A percentile compares a stretch with the other conserved stretches of the same genome.
Conservation (phyloP, 2,329 filamentous ascomycete species). For the Arthroderma uncinatum region DNA sequence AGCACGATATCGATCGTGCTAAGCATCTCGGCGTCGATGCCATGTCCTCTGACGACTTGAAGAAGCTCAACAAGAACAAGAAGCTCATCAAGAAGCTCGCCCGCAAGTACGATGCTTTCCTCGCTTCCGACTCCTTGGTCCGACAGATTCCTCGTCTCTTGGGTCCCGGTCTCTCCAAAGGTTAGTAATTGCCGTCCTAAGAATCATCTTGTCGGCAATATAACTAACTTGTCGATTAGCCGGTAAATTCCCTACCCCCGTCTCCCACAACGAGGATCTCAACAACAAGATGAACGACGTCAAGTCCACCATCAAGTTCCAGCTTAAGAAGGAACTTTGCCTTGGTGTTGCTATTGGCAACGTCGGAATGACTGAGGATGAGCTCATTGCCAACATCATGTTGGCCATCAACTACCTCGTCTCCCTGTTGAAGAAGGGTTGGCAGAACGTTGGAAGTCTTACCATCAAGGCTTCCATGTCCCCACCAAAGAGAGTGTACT, state of each 20-base stretch:
- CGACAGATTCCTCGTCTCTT: constrained; percentile 99
- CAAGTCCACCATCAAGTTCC: constrained; percentile 99
- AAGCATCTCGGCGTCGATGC: constrained; percentile 98
- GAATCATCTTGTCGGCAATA: constrained; percentile 9
- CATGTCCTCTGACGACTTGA: constrained; percentile 97
- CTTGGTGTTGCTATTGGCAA: constrained; percentile 99
- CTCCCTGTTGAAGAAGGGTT: constrained; percentile 99
- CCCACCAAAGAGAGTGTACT: constrained; percentile 95
- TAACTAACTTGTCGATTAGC: constrained; percentile 44
- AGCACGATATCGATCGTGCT: constrained; percentile 99
- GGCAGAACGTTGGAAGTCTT: constrained; percentile 99
- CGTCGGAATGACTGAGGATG: constrained; percentile 92
- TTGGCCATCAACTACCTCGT: constrained; percentile 99
- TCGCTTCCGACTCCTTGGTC: constrained; percentile 94
- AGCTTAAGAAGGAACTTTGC: constrained; percentile 99
- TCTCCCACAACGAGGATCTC: constrained; percentile 94
- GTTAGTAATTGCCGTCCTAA: constrained; percentile 39
- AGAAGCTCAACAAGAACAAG: constrained; percentile 99
- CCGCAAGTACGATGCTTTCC: constrained; percentile 99
- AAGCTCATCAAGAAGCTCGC: constrained; percentile 99
- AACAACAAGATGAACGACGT: constrained; percentile 94
- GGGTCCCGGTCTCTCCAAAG: constrained; percentile 95
- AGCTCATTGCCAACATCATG: constrained; percentile 98
- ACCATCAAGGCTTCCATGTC: constrained; percentile 99
- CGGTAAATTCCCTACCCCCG: constrained; percentile 98